These are phyloP conservation scores for Globisporangium emineosum DNA, from an alignment of 352 stramenopile genomes.

Conservation along the genomic window DNA sequence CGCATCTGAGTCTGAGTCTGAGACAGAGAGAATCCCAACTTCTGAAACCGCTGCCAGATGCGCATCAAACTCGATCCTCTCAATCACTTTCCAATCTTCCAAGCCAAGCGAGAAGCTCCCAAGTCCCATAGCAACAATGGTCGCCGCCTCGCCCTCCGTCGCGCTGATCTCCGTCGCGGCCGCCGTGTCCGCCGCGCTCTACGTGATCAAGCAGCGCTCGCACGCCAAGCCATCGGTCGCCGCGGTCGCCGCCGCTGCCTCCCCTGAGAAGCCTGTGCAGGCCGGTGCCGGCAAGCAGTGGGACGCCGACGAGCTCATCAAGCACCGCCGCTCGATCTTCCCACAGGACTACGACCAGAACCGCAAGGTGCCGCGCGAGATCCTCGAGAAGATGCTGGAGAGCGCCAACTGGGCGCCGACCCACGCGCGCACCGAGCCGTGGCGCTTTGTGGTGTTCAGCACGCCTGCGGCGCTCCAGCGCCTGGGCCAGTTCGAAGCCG, in stretches of 20 bases:
- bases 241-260: slow-evolving; percentile 4
- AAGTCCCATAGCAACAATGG: slow-evolving; percentile 12
- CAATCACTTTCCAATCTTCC: slow-evolving; percentile 8
- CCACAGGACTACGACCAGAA: slow-evolving; percentile 59
- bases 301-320: slow-evolving; percentile 73
- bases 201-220: slow-evolving; percentile 34
- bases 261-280: slow-evolving; percentile 15
- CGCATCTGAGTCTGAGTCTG: slow-evolving; percentile 11
- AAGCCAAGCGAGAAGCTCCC: neutral
- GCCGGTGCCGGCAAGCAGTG: slow-evolving; percentile 39
- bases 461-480: slow-evolving; percentile 42
- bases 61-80: neutral
- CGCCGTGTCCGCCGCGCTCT: slow-evolving; percentile 34
- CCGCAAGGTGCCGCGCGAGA: slow-evolving; percentile 43
- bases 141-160: slow-evolving; percentile 19
- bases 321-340: slow-evolving; percentile 70
- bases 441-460: slow-evolving; percentile 77
- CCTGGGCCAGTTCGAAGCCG: slow-evolving; percentile 59
- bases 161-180: slow-evolving; percentile 27
- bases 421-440: slow-evolving; percentile 74
- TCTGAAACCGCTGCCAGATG: neutral
- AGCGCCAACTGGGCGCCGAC: slow-evolving; percentile 81
- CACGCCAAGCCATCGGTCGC: slow-evolving; percentile 13
- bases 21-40: neutral
- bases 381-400: slow-evolving; percentile 74